Conservation (phyloP, 192 early-diverging fungal genomes). For the Gaertneriomyces semiglobifer region DNA sequence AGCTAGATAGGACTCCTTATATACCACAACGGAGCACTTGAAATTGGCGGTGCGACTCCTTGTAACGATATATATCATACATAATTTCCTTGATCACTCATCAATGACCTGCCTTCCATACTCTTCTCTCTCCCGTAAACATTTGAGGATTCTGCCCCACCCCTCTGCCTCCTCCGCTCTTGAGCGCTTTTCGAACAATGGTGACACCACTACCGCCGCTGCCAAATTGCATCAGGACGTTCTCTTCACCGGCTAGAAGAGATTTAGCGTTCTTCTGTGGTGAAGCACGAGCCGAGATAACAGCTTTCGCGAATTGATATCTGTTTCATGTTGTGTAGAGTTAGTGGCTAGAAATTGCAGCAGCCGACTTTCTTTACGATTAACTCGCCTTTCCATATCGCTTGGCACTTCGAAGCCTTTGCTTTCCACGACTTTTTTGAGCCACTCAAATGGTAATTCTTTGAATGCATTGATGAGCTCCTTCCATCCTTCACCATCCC, state of each 20-base stretch:
- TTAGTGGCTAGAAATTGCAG: too few species aligned
- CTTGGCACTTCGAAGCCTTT: conserved; percentile 50
- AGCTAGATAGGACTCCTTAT: too few species aligned
- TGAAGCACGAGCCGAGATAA: conserved; percentile 40
- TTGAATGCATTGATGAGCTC: conserved; percentile 49
- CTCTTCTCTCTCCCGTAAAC: conserved; percentile 26
- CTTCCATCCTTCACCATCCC: conserved; percentile 45
- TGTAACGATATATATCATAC: too few species aligned
- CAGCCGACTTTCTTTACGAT: background rate
- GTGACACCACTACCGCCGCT: conserved; percentile 46
- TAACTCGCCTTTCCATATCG: conserved; percentile 55
- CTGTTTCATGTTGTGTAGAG: conserved; percentile 24
- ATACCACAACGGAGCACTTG: too few species aligned
- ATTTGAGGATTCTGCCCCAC: background rate
- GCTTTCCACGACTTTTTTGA: conserved; percentile 57
- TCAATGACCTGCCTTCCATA: conserved; percentile 39
- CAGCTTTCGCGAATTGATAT: conserved; percentile 54
- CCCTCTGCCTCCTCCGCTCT: conserved; percentile 10
- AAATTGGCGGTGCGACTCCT: too few species aligned
- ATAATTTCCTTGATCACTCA: background rate
- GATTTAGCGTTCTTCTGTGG: conserved; percentile 14
- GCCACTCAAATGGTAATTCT: conserved; percentile 62
- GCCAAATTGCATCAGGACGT: conserved; percentile 58
- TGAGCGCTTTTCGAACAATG: conserved; percentile 53
- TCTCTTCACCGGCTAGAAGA: conserved; percentile 53